Evolutionary conservation across 805 yeast species (phyloP).

Genomic region (Zygoascus ofunaensis): DNA sequence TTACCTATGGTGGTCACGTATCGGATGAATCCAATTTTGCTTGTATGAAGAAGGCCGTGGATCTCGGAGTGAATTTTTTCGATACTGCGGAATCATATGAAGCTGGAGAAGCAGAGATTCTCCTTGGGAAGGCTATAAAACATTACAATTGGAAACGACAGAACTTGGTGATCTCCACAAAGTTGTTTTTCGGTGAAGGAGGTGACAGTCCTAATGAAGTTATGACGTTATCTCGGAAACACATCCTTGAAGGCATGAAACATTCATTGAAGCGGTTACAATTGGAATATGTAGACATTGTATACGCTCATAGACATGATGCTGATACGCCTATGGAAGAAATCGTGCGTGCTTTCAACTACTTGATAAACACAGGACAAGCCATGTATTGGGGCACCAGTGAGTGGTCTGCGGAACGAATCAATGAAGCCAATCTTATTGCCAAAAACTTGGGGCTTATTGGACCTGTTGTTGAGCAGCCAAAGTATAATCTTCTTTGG

Average conservation of each 20-base stretch:
- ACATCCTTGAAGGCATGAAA: conserved; percentile 23
- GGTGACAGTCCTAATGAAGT: conserved; percentile 23
- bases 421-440: conserved; percentile 26
- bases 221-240: conserved; percentile 24
- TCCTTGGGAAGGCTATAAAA: conserved; percentile 23
- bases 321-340: conserved; percentile 24
- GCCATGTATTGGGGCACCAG: conserved; percentile 27
- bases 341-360: conserved; percentile 25
- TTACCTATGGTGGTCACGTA: conserved; percentile 20
- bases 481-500: conserved; percentile 20
- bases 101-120: conserved; percentile 21
- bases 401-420: conserved; percentile 25
- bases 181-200: conserved; percentile 23
- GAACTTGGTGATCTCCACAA: conserved; percentile 25
- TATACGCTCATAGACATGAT: conserved; percentile 26
- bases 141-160: conserved; percentile 23
- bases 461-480: conserved; percentile 26
- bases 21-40: conserved; percentile 19
- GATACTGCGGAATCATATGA: conserved; percentile 26
- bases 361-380: conserved; percentile 23
- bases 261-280: conserved; percentile 24
- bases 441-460: conserved; percentile 24
- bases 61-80: conserved; percentile 24
- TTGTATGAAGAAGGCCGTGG: conserved; percentile 24
- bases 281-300: conserved; percentile 24